These are phyloP conservation scores for Aureobasidium sp. DNA, from an alignment of 2,329 filamentous ascomycete genomes.

Conservation along the genomic window DNA sequence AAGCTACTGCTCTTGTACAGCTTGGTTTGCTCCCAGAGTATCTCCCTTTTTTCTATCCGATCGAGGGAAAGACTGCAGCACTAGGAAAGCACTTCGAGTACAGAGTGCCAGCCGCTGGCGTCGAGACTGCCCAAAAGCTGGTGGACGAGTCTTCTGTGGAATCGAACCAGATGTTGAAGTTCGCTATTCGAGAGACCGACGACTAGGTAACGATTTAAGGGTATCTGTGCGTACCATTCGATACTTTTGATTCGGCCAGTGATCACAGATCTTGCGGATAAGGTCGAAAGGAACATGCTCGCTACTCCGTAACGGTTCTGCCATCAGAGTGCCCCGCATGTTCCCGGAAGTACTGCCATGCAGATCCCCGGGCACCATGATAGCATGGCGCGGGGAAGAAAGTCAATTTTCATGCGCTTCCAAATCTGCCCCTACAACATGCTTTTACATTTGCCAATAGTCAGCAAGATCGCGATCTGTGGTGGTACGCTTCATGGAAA, in stretches of 20 bases:
- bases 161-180: slow-evolving; percentile 53
- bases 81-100: slow-evolving; percentile 49
- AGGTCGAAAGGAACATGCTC: not conserved
- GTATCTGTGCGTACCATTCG: too few relatives aligned
- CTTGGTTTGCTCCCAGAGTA: slow-evolving; percentile 55
- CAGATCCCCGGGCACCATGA: slow-evolving; percentile 12
- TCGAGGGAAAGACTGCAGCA: slow-evolving; percentile 34
- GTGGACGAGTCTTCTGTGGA: slow-evolving; percentile 41
- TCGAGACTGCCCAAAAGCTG: slow-evolving; percentile 48
- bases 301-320: not conserved
- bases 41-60: slow-evolving; percentile 53
- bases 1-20: slow-evolving; percentile 52
- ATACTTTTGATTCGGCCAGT: not conserved
- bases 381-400: slow-evolving; percentile 11
- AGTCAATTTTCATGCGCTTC: not conserved
- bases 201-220: not conserved
- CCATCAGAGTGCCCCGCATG: not conserved
- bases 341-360: not conserved
- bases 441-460: not conserved
- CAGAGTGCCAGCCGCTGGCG: slow-evolving; percentile 53
- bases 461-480: not conserved
- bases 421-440: not conserved
- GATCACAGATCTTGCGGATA: not conserved
- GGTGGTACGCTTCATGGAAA: not conserved
- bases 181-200: slow-evolving; percentile 25